Base-by-base conservation (phyloP, 768 basidiomycete species). In the Trametes sanguinea region DNA sequence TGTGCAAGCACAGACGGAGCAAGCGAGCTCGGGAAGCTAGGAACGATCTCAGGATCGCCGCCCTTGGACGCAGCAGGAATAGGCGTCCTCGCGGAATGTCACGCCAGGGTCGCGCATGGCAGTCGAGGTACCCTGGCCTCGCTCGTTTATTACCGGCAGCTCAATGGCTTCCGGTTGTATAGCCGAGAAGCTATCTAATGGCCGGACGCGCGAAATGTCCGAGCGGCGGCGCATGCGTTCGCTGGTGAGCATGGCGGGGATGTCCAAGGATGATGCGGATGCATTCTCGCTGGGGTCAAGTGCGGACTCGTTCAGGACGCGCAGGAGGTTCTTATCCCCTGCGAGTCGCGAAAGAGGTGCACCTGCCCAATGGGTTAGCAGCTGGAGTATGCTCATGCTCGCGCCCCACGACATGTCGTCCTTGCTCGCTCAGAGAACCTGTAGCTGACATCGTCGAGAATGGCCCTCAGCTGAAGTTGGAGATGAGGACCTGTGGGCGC, bases 141-240 rank as follows among this genome's bases (percentile, higher is more conserved):
- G 39, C 30, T 50, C 53, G 11, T 22, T 51, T 47, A 65, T 47
- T 10, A 53, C 40, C 0, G 64, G 50, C 3, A 65, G 64, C 53
- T 65, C 64, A 6, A 62, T 58, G 39, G 52, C 44, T 29, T 65
- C 64, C 3, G 35, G 22, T 30, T 43, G n/a, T 13, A 16, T 11
- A 10, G 57, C 35, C 8, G 51, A 10, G 27, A 22, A 27, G n/a
- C 32, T 2, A 1, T 54, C 45, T 6, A 50, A 11, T 2, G 60
- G 60, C 2, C 60, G 54, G 4, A 65, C 40, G 14, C 64, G 64
- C n/a, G 64, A 57, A 22, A 65, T 51, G 39, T 65, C 64, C 2
- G 64, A 65, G 50, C 64, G 64, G 6, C 64, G 53, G 37, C 60
- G 64, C 13, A 65, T 61, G 30, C 64, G 64, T 10, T 65, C 64